Evolutionary conservation across 140 eudicot genomes (phyloP).

Genomic region (Bidens hawaiensis): DNA sequence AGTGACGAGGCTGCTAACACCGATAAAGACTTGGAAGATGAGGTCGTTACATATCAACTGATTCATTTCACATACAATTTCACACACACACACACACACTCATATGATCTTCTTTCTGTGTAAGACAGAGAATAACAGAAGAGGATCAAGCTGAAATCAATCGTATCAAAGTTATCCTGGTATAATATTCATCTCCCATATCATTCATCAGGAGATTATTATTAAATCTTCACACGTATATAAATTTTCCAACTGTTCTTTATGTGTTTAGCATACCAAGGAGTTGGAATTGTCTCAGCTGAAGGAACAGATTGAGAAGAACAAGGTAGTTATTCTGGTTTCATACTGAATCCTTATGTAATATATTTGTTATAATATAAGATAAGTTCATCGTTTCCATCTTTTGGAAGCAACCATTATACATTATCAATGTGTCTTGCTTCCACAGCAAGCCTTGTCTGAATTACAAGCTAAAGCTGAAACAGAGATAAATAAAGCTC

Average conservation of each 20-base stretch:
- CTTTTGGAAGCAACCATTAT: neutral
- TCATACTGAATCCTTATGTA: neutral
- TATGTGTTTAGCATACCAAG: constrained; percentile 67
- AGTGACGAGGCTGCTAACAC: constrained; percentile 18
- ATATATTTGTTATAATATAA: neutral
- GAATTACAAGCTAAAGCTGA: constrained; percentile 78
- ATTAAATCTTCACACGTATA: constrained; percentile 3
- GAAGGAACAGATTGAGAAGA: constrained; percentile 81
- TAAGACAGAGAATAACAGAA: constrained; percentile 34
- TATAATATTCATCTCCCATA: constrained; percentile 29
- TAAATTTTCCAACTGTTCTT: constrained; percentile 13
- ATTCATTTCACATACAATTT: constrained; percentile 2
- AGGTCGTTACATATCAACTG: constrained; percentile 34
- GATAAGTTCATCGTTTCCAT: neutral
- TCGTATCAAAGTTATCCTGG: constrained; percentile 82
- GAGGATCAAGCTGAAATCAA: constrained; percentile 60
- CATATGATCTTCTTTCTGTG: constrained; percentile 11
- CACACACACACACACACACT: neutral
- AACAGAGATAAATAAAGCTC: constrained; percentile 66
- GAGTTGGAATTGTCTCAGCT: constrained; percentile 74
- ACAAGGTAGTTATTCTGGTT: constrained; percentile 51
- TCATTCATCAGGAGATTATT: neutral
- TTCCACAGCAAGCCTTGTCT: constrained; percentile 59
- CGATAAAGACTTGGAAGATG: constrained; percentile 30
- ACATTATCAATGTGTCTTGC: constrained; percentile 4